A percentile compares a stretch with the other conserved stretches of the same genome.
phyloP scores from a whole-genome alignment of 768 basidiomycete species.

The Lyophyllum semitale region DNA sequence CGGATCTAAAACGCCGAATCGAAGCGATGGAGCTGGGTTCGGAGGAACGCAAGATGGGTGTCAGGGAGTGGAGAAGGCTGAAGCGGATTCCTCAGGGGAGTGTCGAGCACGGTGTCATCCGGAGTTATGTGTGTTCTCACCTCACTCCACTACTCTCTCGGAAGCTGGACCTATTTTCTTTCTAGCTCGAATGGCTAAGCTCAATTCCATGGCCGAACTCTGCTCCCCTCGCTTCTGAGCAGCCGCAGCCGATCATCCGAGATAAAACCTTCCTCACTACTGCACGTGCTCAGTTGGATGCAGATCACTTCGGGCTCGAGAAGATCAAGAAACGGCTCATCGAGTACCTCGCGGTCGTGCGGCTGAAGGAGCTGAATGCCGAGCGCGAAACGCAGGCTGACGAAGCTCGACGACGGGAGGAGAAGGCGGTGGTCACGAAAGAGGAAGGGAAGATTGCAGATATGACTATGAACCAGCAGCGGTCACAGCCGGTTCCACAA shows the following conservation, averaged over 20 bases:
- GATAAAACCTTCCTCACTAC: slow-evolving; percentile 63
- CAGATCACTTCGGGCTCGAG: slow-evolving; percentile 90
- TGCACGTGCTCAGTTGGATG: slow-evolving; percentile 81
- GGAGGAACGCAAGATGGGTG: slow-evolving; percentile 82
- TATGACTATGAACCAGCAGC: slow-evolving; percentile 26
- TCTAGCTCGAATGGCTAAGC: slow-evolving; percentile 60
- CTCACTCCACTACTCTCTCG: slow-evolving; percentile 14
- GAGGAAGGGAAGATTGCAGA: slow-evolving; percentile 18
- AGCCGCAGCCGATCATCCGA: slow-evolving; percentile 31
- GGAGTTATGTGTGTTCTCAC: slow-evolving; percentile 66
- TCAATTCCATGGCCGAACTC: slow-evolving; percentile 80
- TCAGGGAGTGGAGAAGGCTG: slow-evolving; percentile 81
- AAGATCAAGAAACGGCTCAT: slow-evolving; percentile 91
- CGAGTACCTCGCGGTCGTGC: slow-evolving; percentile 88
- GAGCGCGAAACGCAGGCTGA: slow-evolving; percentile 36
- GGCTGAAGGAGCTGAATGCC: slow-evolving; percentile 53
- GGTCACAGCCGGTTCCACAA: slow-evolving; percentile 16
- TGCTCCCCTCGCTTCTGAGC: slow-evolving; percentile 20
- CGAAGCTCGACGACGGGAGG: slow-evolving; percentile 23
- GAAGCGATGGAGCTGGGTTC: slow-evolving; percentile 72
- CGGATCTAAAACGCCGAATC: slow-evolving; percentile 70
- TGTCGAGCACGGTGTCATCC: slow-evolving; percentile 88
- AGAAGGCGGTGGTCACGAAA: slow-evolving; percentile 20
- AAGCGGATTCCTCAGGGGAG: slow-evolving; percentile 89
- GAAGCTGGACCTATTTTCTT: neutral